A percentile compares a stretch with the other conserved stretches of the same genome.
These are phyloP conservation scores for Medicago lupulina DNA, from an alignment of 306 rosid species.

Conservation along the genomic window DNA sequence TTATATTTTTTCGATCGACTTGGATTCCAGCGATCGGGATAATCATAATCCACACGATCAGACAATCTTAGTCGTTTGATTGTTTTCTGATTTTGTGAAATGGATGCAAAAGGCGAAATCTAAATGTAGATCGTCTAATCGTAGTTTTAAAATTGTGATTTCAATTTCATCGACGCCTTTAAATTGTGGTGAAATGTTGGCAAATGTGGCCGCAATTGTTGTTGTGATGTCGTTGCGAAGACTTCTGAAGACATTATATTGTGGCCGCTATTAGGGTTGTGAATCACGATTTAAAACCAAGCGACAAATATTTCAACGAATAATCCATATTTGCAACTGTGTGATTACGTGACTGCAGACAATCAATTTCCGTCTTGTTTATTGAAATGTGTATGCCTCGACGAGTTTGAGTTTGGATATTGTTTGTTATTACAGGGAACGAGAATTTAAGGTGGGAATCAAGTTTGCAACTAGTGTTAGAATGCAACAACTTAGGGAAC, in stretches of 20 bases:
- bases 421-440: constrained; percentile 42
- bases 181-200: background rate
- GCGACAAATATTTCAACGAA: background rate
- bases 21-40: background rate
- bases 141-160: background rate
- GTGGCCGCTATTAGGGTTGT: background rate
- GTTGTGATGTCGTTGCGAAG: background rate
- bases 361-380: too few relatives aligned
- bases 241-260: background rate
- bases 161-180: too few relatives aligned
- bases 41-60: background rate
- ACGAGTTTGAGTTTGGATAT: background rate
- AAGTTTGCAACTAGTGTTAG: constrained; percentile 49
- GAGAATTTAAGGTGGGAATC: constrained; percentile 48
- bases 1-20: background rate
- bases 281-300: background rate
- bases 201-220: background rate
- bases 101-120: background rate
- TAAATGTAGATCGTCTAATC: background rate
- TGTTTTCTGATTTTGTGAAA: background rate
- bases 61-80: background rate
- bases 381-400: background rate
- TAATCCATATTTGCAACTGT: background rate
- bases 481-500: constrained; percentile 53
- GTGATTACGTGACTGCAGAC: background rate